Percentiles rank a stretch among this genome's conserved stretches.
Evolutionary conservation across 1,284 basidiomycete genomes (phyloP).

Genomic region (Moniliella sp.): DNA sequence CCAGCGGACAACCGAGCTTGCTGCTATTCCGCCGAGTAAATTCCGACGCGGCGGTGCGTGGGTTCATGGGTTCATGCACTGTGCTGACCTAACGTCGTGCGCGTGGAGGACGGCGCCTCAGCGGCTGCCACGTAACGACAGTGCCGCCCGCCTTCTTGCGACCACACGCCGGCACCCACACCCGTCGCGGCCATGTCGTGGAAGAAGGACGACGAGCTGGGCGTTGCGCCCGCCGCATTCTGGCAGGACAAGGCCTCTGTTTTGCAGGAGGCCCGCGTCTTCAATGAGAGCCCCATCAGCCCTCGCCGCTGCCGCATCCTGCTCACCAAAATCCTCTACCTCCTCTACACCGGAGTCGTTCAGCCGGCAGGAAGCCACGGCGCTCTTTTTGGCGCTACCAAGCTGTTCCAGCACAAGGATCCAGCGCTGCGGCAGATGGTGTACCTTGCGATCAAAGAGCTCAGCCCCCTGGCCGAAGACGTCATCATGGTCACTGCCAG

Average conservation of each 20-base stretch:
- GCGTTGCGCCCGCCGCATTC: constrained; percentile 15
- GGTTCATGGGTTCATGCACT: too few species aligned
- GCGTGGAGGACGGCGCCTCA: too few species aligned
- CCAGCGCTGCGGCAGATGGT: constrained; percentile 90
- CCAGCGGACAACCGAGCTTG: too few species aligned
- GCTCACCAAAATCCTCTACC: constrained; percentile 83
- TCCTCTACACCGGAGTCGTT: constrained; percentile 85
- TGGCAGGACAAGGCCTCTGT: constrained; percentile 32
- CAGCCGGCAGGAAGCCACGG: constrained; percentile 81
- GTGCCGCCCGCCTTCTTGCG: too few species aligned
- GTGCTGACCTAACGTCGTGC: too few species aligned
- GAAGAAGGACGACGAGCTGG: constrained; percentile 31
- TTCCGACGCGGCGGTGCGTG: too few species aligned
- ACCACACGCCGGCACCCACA: not conserved
- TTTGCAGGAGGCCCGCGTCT: constrained; percentile 79
- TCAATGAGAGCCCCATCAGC: constrained; percentile 88
- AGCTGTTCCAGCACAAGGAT: constrained; percentile 97
- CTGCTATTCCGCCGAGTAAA: too few species aligned
- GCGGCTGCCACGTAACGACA: too few species aligned
- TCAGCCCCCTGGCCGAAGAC: constrained; percentile 83
- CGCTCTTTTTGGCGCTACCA: constrained; percentile 94
- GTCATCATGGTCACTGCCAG: constrained; percentile 97
- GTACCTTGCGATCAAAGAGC: constrained; percentile 93
- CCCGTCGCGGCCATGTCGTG: constrained; percentile 18
- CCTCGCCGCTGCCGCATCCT: constrained; percentile 77